phyloP scores from a whole-genome alignment of 805 yeast species.

The Cyberlindnera nakhonratchasimensis region DNA sequence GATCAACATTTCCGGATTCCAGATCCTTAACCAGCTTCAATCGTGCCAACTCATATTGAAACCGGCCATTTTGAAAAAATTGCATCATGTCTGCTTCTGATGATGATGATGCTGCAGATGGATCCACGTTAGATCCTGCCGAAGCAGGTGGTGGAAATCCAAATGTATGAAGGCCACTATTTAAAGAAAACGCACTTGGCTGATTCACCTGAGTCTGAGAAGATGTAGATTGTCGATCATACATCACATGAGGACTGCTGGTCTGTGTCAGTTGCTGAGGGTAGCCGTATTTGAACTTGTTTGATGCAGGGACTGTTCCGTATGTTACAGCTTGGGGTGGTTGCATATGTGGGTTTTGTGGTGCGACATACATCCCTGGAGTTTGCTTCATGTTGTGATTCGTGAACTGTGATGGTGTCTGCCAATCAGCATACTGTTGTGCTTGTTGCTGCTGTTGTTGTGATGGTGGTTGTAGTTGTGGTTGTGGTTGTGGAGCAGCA shows the following conservation, averaged over 20 bases:
- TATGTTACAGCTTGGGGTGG: constrained; percentile 5
- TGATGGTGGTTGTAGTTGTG: constrained; percentile 6
- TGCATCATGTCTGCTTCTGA: constrained; percentile 12
- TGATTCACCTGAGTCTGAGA: neutral
- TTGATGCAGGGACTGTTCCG: neutral
- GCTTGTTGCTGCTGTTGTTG: constrained; percentile 5
- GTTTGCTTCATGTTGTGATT: neutral
- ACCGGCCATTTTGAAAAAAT: constrained; percentile 21
- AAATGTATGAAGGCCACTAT: neutral
- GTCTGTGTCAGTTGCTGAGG: neutral
- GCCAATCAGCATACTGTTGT: neutral
- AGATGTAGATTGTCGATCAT: neutral
- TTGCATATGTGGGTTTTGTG: constrained; percentile 4
- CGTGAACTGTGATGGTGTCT: constrained; percentile 1
- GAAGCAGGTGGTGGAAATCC: neutral
- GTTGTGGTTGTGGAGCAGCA: neutral
- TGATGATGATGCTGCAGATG: neutral
- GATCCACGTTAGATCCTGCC: neutral
- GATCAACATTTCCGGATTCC: constrained; percentile 14
- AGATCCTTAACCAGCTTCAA: constrained; percentile 20
- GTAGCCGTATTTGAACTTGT: constrained; percentile 2
- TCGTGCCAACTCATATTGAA: constrained; percentile 22
- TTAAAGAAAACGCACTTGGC: neutral
- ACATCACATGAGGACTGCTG: neutral
- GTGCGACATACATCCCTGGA: neutral